Percentiles rank a stretch among this genome's conserved stretches.
phyloP scores from a whole-genome alignment of 257 asterid genomes.

The Nicotiana benthamiana region DNA sequence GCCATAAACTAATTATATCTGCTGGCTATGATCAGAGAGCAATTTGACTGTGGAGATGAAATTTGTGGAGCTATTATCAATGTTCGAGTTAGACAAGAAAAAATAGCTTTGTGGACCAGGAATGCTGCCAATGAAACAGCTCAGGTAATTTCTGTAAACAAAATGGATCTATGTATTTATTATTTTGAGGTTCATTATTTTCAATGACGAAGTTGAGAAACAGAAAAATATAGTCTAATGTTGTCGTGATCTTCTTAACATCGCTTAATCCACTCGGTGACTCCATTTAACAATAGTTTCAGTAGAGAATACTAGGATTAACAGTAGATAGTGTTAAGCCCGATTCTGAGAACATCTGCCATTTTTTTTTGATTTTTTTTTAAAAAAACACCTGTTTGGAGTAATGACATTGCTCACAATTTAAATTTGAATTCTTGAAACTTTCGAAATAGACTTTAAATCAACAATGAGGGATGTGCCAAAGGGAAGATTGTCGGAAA shows the following conservation, averaged over 20 bases:
- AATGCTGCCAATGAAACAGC: constrained; percentile 90
- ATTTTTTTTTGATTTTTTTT: background rate
- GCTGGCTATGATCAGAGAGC: constrained; percentile 96
- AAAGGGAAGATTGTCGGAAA: background rate
- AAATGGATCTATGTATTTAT: background rate
- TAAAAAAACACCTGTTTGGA: background rate
- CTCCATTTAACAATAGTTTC: background rate
- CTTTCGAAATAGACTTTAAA: background rate
- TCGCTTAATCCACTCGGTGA: background rate
- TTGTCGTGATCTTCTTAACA: background rate
- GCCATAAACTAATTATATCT: constrained; percentile 32
- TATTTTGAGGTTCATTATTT: constrained; percentile 1
- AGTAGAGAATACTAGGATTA: background rate
- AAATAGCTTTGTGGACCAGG: constrained; percentile 81
- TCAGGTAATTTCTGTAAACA: constrained; percentile 47
- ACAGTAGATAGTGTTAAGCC: background rate
- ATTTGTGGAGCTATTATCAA: constrained; percentile 96
- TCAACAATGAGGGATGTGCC: background rate
- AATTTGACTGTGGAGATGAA: constrained; percentile 89
- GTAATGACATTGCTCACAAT: background rate
- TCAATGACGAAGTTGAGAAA: background rate
- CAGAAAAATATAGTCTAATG: background rate
- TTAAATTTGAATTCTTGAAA: background rate
- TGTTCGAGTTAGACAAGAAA: constrained; percentile 68
- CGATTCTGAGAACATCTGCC: background rate